These are phyloP conservation scores for Lolium rigidum DNA, from an alignment of 176 grass and related monocot species.

Conservation along the genomic window DNA sequence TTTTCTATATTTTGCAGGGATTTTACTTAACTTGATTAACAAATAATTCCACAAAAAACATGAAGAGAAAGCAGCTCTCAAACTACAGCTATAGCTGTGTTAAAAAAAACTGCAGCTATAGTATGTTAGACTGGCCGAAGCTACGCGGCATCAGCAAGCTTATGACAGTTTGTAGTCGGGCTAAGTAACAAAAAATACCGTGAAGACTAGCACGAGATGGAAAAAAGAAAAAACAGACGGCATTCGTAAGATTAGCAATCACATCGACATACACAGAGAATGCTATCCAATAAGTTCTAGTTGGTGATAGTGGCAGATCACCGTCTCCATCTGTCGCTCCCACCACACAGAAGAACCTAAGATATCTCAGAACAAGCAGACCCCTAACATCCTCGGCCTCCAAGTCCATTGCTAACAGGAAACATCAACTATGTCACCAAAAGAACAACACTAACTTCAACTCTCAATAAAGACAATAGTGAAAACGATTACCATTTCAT, in stretches of 20 bases:
- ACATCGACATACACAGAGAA: neutral
- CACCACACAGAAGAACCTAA: neutral
- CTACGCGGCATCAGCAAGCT: neutral
- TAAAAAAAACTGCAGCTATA: neutral
- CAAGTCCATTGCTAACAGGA: neutral
- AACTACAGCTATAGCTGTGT: neutral
- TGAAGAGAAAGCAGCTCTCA: conserved; percentile 7
- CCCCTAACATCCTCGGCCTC: neutral
- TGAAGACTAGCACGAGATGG: neutral
- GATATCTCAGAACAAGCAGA: neutral
- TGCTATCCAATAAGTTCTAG: neutral
- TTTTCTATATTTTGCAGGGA: neutral
- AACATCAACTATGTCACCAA: neutral
- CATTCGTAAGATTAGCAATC: conserved; percentile 22
- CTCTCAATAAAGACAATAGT: neutral
- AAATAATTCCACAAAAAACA: conserved; percentile 17
- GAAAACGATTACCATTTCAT: neutral
- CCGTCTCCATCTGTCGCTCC: neutral
- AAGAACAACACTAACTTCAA: neutral
- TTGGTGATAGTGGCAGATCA: neutral
- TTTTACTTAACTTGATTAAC: conserved; percentile 7
- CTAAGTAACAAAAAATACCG: neutral
- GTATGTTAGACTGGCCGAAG: neutral
- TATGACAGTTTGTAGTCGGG: neutral
- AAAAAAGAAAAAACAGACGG: neutral